Evolutionary conservation across 208 protist genomes (phyloP), one percentile per base, ranked within the genome.

Genomic region (Polymyxa betae): DNA sequence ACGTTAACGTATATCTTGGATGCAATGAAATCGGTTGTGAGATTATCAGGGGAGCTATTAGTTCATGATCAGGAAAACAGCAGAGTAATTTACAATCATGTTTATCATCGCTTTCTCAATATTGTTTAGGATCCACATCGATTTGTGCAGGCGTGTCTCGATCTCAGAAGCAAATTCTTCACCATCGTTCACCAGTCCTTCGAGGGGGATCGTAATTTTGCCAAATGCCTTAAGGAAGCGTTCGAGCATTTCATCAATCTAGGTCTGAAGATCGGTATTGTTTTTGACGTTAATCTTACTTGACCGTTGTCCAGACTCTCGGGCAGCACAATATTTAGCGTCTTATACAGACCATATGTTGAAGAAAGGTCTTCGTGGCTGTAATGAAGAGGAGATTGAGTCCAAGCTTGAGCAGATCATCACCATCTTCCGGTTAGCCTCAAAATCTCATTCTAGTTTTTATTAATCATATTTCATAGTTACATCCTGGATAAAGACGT

Each of bases 171-270:
- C 32, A 89, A 89, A 38, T 89, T 89, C 66, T 72, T 64, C 49
- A 45, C 32, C 5, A 89, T 44, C n/a, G 88, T 89, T 16, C 38
- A 89, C 1, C 5, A 89, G 5, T 5, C 88, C 12, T 89, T 89
- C 88, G 54, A 89, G 60, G 88, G 32, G 10, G 88, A 89, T n/a
- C 46, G 54, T 20, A 40, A 5, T 5, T 89, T 89, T 45, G 49
- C 46, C 32, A 32, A 45, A 72, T 40, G 49, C n/a, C 88, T 92
- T 1, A 92, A 92, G 41, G 91, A 92, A 29, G 46, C 89, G 38
- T 52, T 92, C 24, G 91, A 92, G 66, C 45, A 92, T 52, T 92
- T 92, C 43, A 92, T 92, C 89, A 92, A 92, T 89, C 20, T 92
- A 41, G n/a, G 72, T 82, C 10, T 43, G 72, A 16, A 38, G 72